Percentiles rank a stretch among this genome's conserved stretches.
These are phyloP conservation scores for Orbilia blumenaviensis DNA, from an alignment of 2,329 filamentous ascomycete species.

Conservation along the genomic window DNA sequence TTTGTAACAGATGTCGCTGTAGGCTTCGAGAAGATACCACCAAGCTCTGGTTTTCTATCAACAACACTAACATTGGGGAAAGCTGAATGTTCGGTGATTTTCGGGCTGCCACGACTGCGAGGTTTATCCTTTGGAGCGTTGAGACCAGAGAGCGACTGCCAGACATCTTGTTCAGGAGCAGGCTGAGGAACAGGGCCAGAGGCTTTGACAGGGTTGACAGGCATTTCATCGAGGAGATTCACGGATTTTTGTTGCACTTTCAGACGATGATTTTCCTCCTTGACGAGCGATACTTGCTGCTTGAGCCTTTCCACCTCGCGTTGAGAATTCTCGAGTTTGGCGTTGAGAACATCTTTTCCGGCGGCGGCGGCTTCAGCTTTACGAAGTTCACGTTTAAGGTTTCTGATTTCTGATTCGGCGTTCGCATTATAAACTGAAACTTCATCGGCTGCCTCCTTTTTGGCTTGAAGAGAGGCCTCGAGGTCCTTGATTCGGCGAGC, in stretches of 20 bases:
- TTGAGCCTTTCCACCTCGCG: slow-evolving; percentile 44
- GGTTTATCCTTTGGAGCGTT: slow-evolving; percentile 38
- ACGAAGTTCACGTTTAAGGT: slow-evolving; percentile 46
- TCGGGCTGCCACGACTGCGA: slow-evolving; percentile 22
- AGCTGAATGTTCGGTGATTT: slow-evolving; percentile 42
- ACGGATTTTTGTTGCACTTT: slow-evolving; percentile 26
- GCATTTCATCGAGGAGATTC: slow-evolving; percentile 25
- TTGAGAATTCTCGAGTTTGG: slow-evolving; percentile 39
- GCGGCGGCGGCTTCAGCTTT: slow-evolving; percentile 44
- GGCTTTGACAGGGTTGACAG: slow-evolving; percentile 2
- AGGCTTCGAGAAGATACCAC: slow-evolving; percentile 40
- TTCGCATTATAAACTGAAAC: slow-evolving; percentile 23
- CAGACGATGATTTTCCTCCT: slow-evolving; percentile 45
- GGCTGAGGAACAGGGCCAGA: background rate
- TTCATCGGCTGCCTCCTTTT: slow-evolving; percentile 37
- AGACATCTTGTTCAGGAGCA: slow-evolving; percentile 20
- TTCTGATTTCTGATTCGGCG: slow-evolving; percentile 42
- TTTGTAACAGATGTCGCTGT: background rate
- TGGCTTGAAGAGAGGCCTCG: slow-evolving; percentile 31
- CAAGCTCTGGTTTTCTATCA: slow-evolving; percentile 28
- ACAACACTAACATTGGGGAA: slow-evolving; percentile 42
- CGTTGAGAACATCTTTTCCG: slow-evolving; percentile 35
- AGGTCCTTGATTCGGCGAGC: slow-evolving; percentile 49
- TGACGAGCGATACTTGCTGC: slow-evolving; percentile 42
- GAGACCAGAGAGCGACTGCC: slow-evolving; percentile 27